Base-by-base conservation (phyloP, 1,284 basidiomycete species). In the Irpex sp. region DNA sequence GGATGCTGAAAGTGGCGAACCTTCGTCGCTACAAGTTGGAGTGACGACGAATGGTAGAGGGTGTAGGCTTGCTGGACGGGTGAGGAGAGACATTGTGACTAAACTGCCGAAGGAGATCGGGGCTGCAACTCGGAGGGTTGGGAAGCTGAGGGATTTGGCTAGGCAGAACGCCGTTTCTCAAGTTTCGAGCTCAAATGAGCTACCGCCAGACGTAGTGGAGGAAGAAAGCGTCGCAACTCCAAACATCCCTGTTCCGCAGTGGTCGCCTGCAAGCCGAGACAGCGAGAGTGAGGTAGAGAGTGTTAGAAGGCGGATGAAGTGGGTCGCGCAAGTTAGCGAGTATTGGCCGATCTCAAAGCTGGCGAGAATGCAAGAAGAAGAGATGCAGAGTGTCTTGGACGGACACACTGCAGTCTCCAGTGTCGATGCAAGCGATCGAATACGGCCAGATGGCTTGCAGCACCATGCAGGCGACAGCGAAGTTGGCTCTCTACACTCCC, bases 41-140 rank as follows among this genome's bases (percentile, higher is more conserved):
- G 85, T 98, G 0, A 94, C 94, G 0, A 96, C 96, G 1, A 98
- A 97, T 69, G 94, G 95, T 0, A 85, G 91, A 64, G 97, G 96
- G 1, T 98, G 97, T 72, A 81, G 97, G 11, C 80, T 99, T 2
- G 92, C 91, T 0, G 85, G 88, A 1, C 82, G 96, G 8, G 79
- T 99, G 47, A 85, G 88, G 52, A 80, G 97, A 31, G 94, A 98
- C 49, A 87, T 98, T 57, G 88, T 97, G 2, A 80, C 89, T 0
- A 82, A 83, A 40, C 77, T 99, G 2, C 89, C 94, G 0, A 82
- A 81, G 61, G 87, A 91, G 15, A 83, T 93, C 0, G 96, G 95
- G 0, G 77, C 78, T 2, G 94, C 96, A 0, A 93, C 95, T 0
- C 81, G 85, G 62, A 91, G 89, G 60, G 82, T 97, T 0, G 94